Evolutionary conservation across 257 asterid genomes (phyloP).

Genomic region (Anisodus tanguticus): DNA sequence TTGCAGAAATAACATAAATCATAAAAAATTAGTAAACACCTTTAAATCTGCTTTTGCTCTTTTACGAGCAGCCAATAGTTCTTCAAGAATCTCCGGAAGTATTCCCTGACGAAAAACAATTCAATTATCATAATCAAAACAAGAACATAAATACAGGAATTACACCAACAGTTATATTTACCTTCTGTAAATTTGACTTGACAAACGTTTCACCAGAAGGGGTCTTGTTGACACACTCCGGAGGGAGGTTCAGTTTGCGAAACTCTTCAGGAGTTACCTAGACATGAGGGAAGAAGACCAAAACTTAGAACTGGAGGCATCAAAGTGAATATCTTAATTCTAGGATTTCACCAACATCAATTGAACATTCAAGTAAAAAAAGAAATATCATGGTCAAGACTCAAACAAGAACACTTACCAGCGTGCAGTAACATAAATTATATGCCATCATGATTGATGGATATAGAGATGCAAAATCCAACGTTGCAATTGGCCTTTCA

Average conservation of each 20-base stretch:
- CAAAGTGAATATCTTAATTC: neutral
- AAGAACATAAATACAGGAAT: neutral
- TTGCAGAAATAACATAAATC: constrained; percentile 19
- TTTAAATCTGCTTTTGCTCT: constrained; percentile 98
- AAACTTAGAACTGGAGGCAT: constrained; percentile 13
- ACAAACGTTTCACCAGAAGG: constrained; percentile 99
- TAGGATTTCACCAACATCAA: constrained; percentile 11
- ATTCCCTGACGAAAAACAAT: constrained; percentile 68
- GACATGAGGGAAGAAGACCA: constrained; percentile 26
- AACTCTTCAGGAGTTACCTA: constrained; percentile 90
- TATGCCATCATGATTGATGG: constrained; percentile 99
- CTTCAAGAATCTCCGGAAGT: constrained; percentile 99
- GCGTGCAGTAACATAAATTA: constrained; percentile 92
- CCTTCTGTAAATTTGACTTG: constrained; percentile 88
- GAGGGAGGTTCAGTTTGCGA: constrained; percentile 80
- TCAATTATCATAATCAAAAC: constrained; percentile 32
- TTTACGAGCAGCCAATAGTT: constrained; percentile 90
- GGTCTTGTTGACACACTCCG: constrained; percentile 84
- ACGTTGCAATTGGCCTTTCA: constrained; percentile 97
- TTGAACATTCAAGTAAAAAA: constrained; percentile 14
- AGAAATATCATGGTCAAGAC: constrained; percentile 12
- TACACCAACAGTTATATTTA: constrained; percentile 34
- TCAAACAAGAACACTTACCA: constrained; percentile 54
- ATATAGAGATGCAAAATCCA: constrained; percentile 97
- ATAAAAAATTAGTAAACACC: constrained; percentile 49